Percentiles rank a stretch among this genome's conserved stretches.
These are phyloP conservation scores for Reutealis trisperma DNA, from an alignment of 345 rosid species.

Conservation along the genomic window DNA sequence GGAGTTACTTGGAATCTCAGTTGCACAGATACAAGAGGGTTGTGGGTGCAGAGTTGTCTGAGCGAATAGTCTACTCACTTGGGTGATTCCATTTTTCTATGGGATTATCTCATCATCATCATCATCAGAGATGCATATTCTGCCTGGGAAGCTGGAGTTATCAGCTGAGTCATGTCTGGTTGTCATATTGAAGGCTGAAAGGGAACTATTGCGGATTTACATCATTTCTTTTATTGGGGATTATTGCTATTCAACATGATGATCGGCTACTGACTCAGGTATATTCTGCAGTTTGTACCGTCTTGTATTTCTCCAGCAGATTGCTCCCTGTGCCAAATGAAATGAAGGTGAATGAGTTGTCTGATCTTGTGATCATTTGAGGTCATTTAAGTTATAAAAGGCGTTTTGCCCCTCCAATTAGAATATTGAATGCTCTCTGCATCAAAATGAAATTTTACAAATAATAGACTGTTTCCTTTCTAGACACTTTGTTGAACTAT, in stretches of 20 bases:
- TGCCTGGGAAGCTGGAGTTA: neutral
- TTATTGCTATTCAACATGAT: neutral
- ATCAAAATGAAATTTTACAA: neutral
- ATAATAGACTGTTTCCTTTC: neutral
- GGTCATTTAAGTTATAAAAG: neutral
- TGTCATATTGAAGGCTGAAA: neutral
- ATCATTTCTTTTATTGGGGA: neutral
- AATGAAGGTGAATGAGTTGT: neutral
- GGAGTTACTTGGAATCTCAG: slow-evolving; percentile 53
- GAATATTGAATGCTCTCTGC: neutral
- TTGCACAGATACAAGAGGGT: slow-evolving; percentile 54
- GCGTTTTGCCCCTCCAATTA: neutral
- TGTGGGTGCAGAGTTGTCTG: slow-evolving; percentile 68
- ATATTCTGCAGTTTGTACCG: neutral
- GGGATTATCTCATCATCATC: neutral
- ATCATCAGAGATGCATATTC: neutral
- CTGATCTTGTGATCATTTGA: neutral
- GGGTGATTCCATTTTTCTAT: slow-evolving; percentile 31
- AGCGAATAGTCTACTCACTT: slow-evolving; percentile 66
- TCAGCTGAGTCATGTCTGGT: neutral
- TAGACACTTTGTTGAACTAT: neutral
- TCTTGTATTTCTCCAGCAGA: neutral
- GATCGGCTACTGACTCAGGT: neutral
- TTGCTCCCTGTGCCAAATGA: neutral
- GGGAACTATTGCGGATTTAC: neutral